Base-by-base conservation (phyloP, 2,329 filamentous ascomycete genomes). In the Fusarium sp. region DNA sequence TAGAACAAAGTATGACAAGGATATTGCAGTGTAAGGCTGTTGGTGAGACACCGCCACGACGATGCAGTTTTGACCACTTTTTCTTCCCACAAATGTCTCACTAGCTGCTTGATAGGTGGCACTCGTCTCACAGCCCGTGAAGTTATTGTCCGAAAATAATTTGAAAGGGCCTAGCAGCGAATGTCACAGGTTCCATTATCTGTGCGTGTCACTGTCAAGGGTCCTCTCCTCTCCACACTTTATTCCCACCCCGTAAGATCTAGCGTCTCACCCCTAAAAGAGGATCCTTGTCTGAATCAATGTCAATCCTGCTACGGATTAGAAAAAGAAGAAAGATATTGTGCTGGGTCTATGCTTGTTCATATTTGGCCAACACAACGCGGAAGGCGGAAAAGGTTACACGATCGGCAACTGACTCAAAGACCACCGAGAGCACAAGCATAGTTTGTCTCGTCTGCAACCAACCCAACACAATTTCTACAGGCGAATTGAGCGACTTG, bases 221-320 rank as follows among this genome's bases (percentile, higher is more conserved):
- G 22, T 55, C 52, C 12, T 47, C n/a, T 8, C 11, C 25, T 38
- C 27, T 14, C 63, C 60, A 44, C 43, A 15, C 5, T 38, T 40
- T 49, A 57, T 20, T 8, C 59, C 4, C 32, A 60, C 62, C 40
- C 63, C 63, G 62, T 66, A 66, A 66, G 63, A 66, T 61, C 30
- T 44, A 54, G 20, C 8, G 24, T 46, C 45, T 32, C 30, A 44
- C 51, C 52, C 59, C 46, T 20, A 18, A 25, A n/a, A 6, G 29
- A 27, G 25, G 20, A 59, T 24, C 49, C 47, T 24, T 34, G 47
- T 51, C 16, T 27, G 6, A 38, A 38, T 38, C 10, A 12, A n/a
- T 38, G 34, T n/a, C 34, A 38, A 38, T n/a, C 34, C 7, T 38
- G 6, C 6, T n/a, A 38, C 18, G 18, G 34, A 16, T 15, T 18